Conservation (phyloP, 2,329 filamentous ascomycete genomes). For the Neofusicoccum cordaticola region DNA sequence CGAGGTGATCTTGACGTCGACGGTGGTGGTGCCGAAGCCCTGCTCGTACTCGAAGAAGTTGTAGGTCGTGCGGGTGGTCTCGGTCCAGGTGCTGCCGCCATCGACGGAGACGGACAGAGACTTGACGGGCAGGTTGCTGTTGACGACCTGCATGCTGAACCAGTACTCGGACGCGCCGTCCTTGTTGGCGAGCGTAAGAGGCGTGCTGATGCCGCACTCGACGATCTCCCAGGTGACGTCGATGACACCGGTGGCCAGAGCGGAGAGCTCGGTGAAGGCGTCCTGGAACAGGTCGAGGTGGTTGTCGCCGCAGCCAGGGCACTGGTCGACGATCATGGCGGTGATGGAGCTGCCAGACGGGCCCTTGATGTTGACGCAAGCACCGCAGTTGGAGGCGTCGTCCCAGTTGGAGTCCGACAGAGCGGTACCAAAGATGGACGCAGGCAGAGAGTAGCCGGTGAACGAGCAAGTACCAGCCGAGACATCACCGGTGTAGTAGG, state of each 20-base stretch:
- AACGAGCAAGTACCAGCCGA: conserved; percentile 63
- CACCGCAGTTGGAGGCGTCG: conserved; percentile 56
- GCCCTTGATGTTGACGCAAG: conserved; percentile 60
- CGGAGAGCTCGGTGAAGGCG: conserved; percentile 50
- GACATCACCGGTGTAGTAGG: conserved; percentile 42
- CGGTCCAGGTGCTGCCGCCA: conserved; percentile 57
- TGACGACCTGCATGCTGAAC: conserved; percentile 65
- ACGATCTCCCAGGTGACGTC: conserved; percentile 50
- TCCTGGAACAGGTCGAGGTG: conserved; percentile 56
- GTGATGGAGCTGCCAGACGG: conserved; percentile 57
- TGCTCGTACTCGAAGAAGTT: conserved; percentile 61
- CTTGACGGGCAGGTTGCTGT: conserved; percentile 56
- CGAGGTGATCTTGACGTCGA: conserved; percentile 58
- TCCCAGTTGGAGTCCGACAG: conserved; percentile 59
- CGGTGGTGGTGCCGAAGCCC: conserved; percentile 55
- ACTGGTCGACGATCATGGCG: conserved; percentile 63
- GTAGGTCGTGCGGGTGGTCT: conserved; percentile 51
- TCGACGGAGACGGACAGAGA: conserved; percentile 61
- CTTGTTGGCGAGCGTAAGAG: conserved; percentile 54
- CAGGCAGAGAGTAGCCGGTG: conserved; percentile 60
- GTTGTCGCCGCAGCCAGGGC: conserved; percentile 53
- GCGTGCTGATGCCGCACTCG: conserved; percentile 50
- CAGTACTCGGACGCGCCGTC: conserved; percentile 51
- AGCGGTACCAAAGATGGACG: conserved; percentile 59
- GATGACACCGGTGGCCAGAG: conserved; percentile 48